phyloP scores from a whole-genome alignment of 1,284 basidiomycete species.

The Moesziomyces sp. region DNA sequence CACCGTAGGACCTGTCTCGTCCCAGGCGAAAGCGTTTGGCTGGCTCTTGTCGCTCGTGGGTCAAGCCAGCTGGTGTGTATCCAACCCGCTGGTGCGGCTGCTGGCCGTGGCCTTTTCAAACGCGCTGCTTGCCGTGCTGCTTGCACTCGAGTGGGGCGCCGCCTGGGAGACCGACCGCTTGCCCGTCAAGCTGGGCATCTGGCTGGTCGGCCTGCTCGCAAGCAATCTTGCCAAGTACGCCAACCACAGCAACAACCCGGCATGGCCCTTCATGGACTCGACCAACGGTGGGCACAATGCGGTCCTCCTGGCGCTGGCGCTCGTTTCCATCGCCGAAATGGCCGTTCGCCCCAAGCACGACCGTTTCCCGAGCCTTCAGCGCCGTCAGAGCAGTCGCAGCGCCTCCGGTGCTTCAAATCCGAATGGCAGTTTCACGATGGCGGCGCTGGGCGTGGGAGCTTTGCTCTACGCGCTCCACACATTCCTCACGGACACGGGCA shows the following conservation, averaged over 20 bases:
- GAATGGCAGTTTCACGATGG: slow-evolving; percentile 26
- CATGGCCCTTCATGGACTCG: slow-evolving; percentile 60
- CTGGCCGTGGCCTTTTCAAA: slow-evolving; percentile 43
- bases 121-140: slow-evolving; percentile 40
- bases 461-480: slow-evolving; percentile 73
- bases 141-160: slow-evolving; percentile 55
- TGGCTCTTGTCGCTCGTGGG: slow-evolving; percentile 45
- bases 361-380: slow-evolving; percentile 18
- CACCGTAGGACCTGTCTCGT: slow-evolving; percentile 31
- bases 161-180: slow-evolving; percentile 57
- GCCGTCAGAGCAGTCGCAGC: slow-evolving; percentile 8
- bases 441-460: slow-evolving; percentile 50
- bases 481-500: slow-evolving; percentile 81
- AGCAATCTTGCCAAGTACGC: slow-evolving; percentile 58
- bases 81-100: slow-evolving; percentile 40
- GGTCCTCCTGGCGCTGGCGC: slow-evolving; percentile 39
- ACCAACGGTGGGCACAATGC: slow-evolving; percentile 61
- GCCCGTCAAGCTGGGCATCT: slow-evolving; percentile 36
- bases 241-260: slow-evolving; percentile 65
- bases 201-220: slow-evolving; percentile 57
- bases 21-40: slow-evolving; percentile 22
- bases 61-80: slow-evolving; percentile 48
- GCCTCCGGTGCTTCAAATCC: not conserved
- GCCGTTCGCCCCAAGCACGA: slow-evolving; percentile 26
- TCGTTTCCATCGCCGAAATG: slow-evolving; percentile 30